A percentile compares a stretch with the other conserved stretches of the same genome.
Conservation (phyloP, 1,284 basidiomycete genomes). For the Tetrapyrgos nigripes region DNA sequence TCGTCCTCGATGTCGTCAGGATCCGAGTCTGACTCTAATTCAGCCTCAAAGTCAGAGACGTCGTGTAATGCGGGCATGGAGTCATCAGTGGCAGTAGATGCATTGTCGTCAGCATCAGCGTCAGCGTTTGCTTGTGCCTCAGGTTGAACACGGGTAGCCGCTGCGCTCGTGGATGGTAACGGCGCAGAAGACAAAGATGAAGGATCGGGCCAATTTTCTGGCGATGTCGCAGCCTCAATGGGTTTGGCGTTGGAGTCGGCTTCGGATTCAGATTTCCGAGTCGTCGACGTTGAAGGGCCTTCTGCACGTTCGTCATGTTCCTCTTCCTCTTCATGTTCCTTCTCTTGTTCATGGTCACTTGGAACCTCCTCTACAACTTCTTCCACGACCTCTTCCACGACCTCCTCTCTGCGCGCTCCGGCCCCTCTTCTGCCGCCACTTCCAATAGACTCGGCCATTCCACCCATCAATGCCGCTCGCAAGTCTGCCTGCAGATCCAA, state of each 20-base stretch:
- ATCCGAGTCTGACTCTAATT: slow-evolving; percentile 35
- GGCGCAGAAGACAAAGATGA: neutral
- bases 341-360: neutral
- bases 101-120: slow-evolving; percentile 7
- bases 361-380: neutral
- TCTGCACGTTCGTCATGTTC: neutral
- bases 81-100: slow-evolving; percentile 21
- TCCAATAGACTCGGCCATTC: neutral
- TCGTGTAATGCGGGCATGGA: slow-evolving; percentile 37
- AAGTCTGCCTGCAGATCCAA: slow-evolving; percentile 76
- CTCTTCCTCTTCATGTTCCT: neutral
- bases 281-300: neutral
- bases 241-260: neutral
- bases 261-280: neutral
- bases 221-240: too few species aligned
- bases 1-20: slow-evolving; percentile 28
- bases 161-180: neutral
- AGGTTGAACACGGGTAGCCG: neutral
- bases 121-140: slow-evolving; percentile 16
- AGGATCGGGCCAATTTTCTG: neutral
- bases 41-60: slow-evolving; percentile 20
- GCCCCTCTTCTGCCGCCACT: neutral
- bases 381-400: neutral
- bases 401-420: neutral
- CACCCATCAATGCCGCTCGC: slow-evolving; percentile 56